A percentile compares a stretch with the other conserved stretches of the same genome.
These are phyloP conservation scores for Quercus gilva DNA, from an alignment of 306 rosid genomes.

Conservation along the genomic window DNA sequence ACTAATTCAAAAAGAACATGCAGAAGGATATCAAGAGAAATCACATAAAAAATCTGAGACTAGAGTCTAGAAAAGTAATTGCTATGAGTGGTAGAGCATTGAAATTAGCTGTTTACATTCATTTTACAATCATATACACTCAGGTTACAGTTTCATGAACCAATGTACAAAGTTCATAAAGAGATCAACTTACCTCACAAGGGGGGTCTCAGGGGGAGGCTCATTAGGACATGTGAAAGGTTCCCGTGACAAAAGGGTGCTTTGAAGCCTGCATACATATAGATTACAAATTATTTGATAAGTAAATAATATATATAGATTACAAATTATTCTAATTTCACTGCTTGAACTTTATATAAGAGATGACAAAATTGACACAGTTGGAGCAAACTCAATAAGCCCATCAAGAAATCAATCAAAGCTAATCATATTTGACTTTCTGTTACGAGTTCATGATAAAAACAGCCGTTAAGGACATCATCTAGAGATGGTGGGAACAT, in stretches of 20 bases:
- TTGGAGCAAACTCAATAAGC: constrained; percentile 63
- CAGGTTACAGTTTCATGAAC: constrained; percentile 10
- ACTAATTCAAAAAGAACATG: neutral
- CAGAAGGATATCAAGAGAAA: neutral
- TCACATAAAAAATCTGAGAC: neutral
- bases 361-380: neutral
- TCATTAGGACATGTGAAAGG: constrained; percentile 82
- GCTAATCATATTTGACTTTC: constrained; percentile 82
- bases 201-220: constrained; percentile 82
- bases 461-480: constrained; percentile 30
- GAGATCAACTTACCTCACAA: constrained; percentile 55
- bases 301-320: too few species aligned
- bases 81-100: neutral
- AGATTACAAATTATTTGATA: too few species aligned
- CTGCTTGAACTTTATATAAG: constrained; percentile 16
- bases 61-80: neutral
- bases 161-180: constrained; percentile 10
- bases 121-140: neutral
- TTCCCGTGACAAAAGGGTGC: constrained; percentile 97
- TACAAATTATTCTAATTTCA: constrained; percentile 23
- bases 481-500: neutral
- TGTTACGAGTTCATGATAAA: constrained; percentile 40
- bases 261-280: constrained; percentile 77
- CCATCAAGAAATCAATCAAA: constrained; percentile 89
- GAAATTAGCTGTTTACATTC: neutral